Conservation (phyloP, 2,329 filamentous ascomycete species). For the Mycosphaerella sp. region DNA sequence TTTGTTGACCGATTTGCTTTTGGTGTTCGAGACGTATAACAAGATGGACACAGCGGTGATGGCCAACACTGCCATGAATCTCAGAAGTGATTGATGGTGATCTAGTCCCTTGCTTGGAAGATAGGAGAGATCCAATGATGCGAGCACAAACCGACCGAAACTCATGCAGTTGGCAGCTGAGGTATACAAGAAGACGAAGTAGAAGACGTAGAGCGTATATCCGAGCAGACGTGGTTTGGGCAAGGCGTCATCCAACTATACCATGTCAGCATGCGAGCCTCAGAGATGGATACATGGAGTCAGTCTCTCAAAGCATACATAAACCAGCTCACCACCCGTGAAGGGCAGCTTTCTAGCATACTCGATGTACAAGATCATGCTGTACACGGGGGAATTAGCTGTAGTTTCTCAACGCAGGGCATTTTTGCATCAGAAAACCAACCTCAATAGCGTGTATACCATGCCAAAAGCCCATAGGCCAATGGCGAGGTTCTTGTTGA, state of each 20-base stretch:
- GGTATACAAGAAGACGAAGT: conserved; percentile 14
- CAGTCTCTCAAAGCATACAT: neutral
- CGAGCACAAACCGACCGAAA: conserved; percentile 12
- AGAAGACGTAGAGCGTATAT: conserved; percentile 16
- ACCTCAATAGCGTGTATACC: conserved; percentile 16
- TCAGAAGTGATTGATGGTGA: conserved; percentile 3
- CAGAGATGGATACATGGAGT: neutral
- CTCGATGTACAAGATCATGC: conserved; percentile 17
- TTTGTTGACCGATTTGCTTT: conserved; percentile 10
- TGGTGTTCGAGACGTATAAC: conserved; percentile 7
- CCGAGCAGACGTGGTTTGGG: conserved; percentile 10
- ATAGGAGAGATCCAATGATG: conserved; percentile 5
- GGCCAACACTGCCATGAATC: conserved; percentile 5
- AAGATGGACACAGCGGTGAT: conserved; percentile 9
- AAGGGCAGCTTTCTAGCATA: conserved; percentile 13
- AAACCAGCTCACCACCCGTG: conserved; percentile 18
- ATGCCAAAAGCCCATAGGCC: conserved; percentile 14
- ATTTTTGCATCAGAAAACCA: neutral
- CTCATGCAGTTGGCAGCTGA: conserved; percentile 12
- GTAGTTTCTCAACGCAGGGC: neutral
- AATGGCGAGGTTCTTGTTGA: conserved; percentile 14
- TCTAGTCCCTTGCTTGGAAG: neutral
- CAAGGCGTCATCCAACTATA: conserved; percentile 8
- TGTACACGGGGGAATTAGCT: neutral
- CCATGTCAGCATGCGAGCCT: neutral